phyloP scores from a whole-genome alignment of 1,139 yeast species.

The Entelexis sorbosivorans region DNA sequence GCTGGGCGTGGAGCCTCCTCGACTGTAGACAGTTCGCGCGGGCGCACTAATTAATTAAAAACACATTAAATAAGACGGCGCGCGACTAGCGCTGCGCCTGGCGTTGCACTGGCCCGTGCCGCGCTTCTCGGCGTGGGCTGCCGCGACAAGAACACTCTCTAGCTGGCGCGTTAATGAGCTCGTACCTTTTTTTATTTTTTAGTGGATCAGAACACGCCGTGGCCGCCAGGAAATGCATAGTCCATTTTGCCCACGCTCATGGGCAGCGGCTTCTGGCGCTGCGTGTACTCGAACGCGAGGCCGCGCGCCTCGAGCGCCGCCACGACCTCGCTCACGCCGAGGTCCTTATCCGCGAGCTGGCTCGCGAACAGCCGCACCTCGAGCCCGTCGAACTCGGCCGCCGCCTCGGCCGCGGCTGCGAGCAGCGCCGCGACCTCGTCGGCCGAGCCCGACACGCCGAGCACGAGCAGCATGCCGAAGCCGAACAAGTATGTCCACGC shows the following conservation, averaged over 20 bases:
- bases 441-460: constrained; percentile 18
- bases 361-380: constrained; percentile 14
- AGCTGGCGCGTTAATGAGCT: no score
- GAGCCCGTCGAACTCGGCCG: constrained; percentile 8
- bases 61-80: no score
- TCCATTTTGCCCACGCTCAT: constrained; percentile 10
- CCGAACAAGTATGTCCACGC: constrained; percentile 17
- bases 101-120: no score
- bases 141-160: no score
- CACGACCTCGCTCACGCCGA: constrained; percentile 7
- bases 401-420: constrained; percentile 10
- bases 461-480: constrained; percentile 6
- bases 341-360: constrained; percentile 4
- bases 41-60: no score
- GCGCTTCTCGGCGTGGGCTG: no score
- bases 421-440: constrained; percentile 15
- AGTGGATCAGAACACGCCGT: constrained; percentile 7
- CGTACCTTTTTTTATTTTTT: no score
- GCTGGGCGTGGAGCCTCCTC: no score
- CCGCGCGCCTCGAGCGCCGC: constrained; percentile 9
- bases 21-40: no score
- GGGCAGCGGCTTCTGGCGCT: constrained; percentile 12
- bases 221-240: constrained; percentile 16
- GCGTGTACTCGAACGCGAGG: not conserved
- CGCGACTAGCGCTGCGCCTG: no score